Conservation (phyloP, 225 moss, liverwort and hornwort species). For the Pseudoscleropodium purum region DNA sequence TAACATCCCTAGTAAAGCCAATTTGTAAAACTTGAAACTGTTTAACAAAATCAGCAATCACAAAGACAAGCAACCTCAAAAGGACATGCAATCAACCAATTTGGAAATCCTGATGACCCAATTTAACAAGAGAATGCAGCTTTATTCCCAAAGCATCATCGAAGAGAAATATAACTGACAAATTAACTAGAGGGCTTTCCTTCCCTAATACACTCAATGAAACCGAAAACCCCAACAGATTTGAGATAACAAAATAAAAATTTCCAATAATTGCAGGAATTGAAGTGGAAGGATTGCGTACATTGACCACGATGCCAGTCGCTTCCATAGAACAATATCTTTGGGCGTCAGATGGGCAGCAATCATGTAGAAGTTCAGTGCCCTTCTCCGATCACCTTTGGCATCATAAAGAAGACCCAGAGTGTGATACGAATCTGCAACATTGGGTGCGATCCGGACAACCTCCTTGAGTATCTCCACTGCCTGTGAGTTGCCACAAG, state of each 20-base stretch:
- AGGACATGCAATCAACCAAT: background rate
- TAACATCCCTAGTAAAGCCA: background rate
- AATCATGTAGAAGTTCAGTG: slow-evolving; percentile 98
- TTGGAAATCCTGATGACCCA: background rate
- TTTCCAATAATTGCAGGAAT: background rate
- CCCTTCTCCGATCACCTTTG: slow-evolving; percentile 92
- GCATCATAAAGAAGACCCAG: slow-evolving; percentile 93
- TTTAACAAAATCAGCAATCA: background rate
- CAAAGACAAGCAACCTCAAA: background rate
- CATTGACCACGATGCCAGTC: slow-evolving; percentile 99
- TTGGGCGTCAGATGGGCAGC: slow-evolving; percentile 97
- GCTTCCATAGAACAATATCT: slow-evolving; percentile 94
- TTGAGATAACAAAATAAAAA: background rate
- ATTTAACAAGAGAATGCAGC: background rate
- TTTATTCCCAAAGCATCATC: background rate
- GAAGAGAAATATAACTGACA: background rate
- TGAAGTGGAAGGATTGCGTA: slow-evolving; percentile 7
- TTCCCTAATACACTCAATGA: background rate
- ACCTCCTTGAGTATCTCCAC: slow-evolving; percentile 89
- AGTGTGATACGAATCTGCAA: slow-evolving; percentile 96
- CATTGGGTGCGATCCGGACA: slow-evolving; percentile 89
- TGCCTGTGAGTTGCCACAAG: slow-evolving; percentile 51
- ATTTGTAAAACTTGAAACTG: background rate
- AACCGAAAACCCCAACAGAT: background rate
- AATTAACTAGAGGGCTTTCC: background rate